Evolutionary conservation across 2,329 filamentous ascomycete species (phyloP), one percentile per base, ranked within the genome.

Genomic region (Gremmenia infestans): DNA sequence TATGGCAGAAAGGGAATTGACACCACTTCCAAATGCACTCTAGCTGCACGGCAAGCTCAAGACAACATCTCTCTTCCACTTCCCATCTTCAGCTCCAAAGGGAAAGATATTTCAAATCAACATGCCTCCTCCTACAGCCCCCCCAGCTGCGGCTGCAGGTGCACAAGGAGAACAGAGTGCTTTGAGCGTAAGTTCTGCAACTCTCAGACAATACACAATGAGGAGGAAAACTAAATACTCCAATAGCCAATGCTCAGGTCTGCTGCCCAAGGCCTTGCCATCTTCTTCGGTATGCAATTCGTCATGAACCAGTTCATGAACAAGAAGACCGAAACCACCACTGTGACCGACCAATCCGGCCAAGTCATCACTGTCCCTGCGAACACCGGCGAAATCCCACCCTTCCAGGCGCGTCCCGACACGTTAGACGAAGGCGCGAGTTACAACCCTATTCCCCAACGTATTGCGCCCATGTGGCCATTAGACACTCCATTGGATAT

Each of bases 381-480:
- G 52, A 82, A 81, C 64, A 76, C 75, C 32, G 79, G 74, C 50
- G 74, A 74, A 19, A 83, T 90, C 53, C 85, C 87, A 28, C 73
- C 84, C 17, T 91, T 85, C 69, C 76, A 78, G 53, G 76, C 86
- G 58, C 82, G 88, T 51, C 86, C 88, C n/a, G 72, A 77, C 58
- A 70, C 72, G 57, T 74, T 85, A 67, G 71, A 85, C 73, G 78
- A 83, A 58, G 83, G 81, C 63, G 86, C 85, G 22, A 73, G 78
- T 50, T 87, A 86, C 70, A 88, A 80, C 65, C 71, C 73, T 1
- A 73, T 90, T 17, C 91, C 91, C 1, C 80, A 86, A 62, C 81
- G 79, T 55, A 78, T 97, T 59, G 88, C 88, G 39, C 92, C 94
- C 22, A 91, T 97, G 67, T 99, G 94, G 94, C 85, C 89, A 2